Conservation (phyloP, 2,329 filamentous ascomycete species). For the Fusarium udum region DNA sequence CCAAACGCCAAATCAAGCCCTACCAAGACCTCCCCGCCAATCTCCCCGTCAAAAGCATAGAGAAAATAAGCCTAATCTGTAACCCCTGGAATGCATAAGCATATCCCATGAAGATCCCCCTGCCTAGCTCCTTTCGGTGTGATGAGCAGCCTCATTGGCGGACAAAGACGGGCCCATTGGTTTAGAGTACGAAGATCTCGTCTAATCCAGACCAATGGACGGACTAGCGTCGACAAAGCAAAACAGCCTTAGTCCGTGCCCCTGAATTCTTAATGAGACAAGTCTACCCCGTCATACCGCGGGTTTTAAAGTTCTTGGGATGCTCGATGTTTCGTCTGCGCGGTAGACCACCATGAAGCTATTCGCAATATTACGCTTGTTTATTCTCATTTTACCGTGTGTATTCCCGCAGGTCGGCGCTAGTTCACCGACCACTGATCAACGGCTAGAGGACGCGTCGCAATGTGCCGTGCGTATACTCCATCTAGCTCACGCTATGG, state of each 20-base stretch:
- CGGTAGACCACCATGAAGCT: neutral
- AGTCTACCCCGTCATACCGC: neutral
- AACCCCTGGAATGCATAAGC: neutral
- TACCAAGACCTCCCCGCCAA: neutral
- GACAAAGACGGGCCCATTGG: neutral
- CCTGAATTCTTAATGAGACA: slow-evolving; percentile 1
- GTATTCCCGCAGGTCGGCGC: neutral
- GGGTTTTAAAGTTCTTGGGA: too few species aligned
- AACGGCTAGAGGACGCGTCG: neutral
- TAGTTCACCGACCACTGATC: neutral
- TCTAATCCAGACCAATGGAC: neutral
- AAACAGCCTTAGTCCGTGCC: neutral
- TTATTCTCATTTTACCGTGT: neutral
- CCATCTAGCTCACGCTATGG: rapidly evolving
- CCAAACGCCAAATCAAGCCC: neutral
- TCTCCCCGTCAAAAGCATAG: neutral
- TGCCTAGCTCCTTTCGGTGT: neutral
- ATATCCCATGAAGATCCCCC: neutral
- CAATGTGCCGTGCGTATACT: neutral
- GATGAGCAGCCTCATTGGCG: neutral
- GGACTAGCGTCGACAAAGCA: neutral
- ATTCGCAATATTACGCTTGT: neutral
- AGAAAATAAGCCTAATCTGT: neutral
- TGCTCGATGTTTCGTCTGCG: neutral
- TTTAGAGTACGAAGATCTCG: neutral